These are phyloP conservation scores for Penicillium occitanis DNA, from an alignment of 2,329 filamentous ascomycete genomes.

Conservation along the genomic window DNA sequence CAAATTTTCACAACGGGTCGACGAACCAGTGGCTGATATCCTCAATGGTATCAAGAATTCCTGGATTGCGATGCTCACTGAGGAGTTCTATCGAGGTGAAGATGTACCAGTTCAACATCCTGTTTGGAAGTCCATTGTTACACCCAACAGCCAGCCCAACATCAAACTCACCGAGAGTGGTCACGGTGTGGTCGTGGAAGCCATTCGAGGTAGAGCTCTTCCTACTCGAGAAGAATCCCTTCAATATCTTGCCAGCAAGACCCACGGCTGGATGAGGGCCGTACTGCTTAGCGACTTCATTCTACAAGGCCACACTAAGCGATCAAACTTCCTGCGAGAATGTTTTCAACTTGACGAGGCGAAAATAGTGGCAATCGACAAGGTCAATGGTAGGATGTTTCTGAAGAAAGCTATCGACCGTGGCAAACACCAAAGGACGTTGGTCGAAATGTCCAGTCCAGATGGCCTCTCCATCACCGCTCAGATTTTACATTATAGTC, in stretches of 20 bases:
- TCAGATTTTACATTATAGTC: background rate
- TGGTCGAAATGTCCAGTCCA: background rate
- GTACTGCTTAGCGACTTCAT: background rate
- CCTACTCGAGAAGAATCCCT: background rate
- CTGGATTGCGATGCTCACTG: background rate
- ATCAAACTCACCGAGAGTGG: background rate
- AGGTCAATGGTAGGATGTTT: background rate
- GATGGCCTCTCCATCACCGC: background rate
- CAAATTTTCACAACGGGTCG: conserved; percentile 78
- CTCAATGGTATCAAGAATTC: conserved; percentile 81
- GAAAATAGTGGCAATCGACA: background rate
- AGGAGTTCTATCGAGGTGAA: background rate
- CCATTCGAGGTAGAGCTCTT: background rate
- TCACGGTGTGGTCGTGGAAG: background rate
- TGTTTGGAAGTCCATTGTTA: background rate
- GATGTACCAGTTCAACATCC: background rate
- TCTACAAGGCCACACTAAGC: background rate
- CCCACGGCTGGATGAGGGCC: conserved; percentile 1
- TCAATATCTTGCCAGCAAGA: conserved; percentile 8
- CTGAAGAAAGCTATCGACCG: background rate
- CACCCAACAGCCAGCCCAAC: background rate
- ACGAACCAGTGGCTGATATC: conserved; percentile 93
- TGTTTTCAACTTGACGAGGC: background rate
- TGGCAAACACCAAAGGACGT: background rate
- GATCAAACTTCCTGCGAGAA: conserved; percentile 3